Evolutionary conservation across 768 basidiomycete species (phyloP).

Genomic region (Suillus fuscotomentosus): DNA sequence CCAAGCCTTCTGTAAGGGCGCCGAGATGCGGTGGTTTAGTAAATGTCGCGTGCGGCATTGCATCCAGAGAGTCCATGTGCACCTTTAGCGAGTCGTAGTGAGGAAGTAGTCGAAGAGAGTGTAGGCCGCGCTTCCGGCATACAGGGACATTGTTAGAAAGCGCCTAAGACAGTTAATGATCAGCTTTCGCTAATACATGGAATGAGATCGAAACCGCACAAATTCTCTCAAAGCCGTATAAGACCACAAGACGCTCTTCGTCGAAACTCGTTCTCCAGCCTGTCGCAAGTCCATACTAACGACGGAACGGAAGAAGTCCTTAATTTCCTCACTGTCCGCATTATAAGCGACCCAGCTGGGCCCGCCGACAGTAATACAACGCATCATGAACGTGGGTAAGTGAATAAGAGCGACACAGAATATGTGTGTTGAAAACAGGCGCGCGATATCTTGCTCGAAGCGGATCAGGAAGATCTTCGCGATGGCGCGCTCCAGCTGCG

Average conservation of each 20-base stretch:
- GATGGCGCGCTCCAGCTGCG: slow-evolving; percentile 67
- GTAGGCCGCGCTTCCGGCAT: slow-evolving; percentile 63
- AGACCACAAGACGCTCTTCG: slow-evolving; percentile 78
- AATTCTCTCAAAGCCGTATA: slow-evolving; percentile 77
- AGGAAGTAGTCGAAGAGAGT: slow-evolving; percentile 64
- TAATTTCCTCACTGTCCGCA: slow-evolving; percentile 65
- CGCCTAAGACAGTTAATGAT: slow-evolving; percentile 41
- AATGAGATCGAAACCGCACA: slow-evolving; percentile 39
- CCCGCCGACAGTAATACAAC: slow-evolving; percentile 58
- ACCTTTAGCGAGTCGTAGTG: slow-evolving; percentile 56
- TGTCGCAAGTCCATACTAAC: slow-evolving; percentile 78
- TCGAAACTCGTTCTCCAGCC: slow-evolving; percentile 74
- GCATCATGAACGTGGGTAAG: slow-evolving; percentile 67
- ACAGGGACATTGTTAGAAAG: slow-evolving; percentile 68
- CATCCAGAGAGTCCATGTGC: slow-evolving; percentile 61
- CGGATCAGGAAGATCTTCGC: slow-evolving; percentile 65
- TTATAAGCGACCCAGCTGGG: slow-evolving; percentile 71
- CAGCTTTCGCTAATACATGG: neutral
- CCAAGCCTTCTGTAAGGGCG: slow-evolving; percentile 54
- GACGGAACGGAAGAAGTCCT: slow-evolving; percentile 68
- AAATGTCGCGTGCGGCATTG: slow-evolving; percentile 54
- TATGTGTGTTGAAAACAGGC: slow-evolving; percentile 69
- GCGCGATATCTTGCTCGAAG: slow-evolving; percentile 73
- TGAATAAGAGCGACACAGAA: slow-evolving; percentile 63
- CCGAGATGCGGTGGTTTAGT: slow-evolving; percentile 67